Percentiles rank a stretch among this genome's conserved stretches.
Conservation (phyloP, 2,329 filamentous ascomycete genomes). For the Stromatinia cepivora region DNA sequence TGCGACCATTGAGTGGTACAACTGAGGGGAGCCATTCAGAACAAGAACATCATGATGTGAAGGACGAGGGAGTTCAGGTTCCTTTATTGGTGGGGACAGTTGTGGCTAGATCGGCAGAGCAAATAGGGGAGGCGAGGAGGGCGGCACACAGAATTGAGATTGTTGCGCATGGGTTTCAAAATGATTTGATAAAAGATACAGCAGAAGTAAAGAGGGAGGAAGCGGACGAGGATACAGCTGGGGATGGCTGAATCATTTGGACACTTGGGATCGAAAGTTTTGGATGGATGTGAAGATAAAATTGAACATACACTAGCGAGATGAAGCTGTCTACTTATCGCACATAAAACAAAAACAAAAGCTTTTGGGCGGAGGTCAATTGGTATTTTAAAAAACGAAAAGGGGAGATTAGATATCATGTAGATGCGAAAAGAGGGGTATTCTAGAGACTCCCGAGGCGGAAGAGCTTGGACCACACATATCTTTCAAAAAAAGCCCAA, state of each 20-base stretch:
- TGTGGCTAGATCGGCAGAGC: constrained; percentile 51
- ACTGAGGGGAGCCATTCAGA: constrained; percentile 24
- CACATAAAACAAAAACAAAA: constrained; percentile 4
- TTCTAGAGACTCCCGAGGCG: not conserved
- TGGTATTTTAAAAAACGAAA: constrained; percentile 4
- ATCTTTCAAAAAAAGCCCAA: constrained; percentile 2
- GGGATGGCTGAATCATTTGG: constrained; percentile 15
- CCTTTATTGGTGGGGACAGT: constrained; percentile 58
- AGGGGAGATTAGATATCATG: constrained; percentile 4
- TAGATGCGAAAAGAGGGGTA: constrained; percentile 16
- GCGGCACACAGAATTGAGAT: constrained; percentile 55
- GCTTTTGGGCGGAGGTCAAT: constrained; percentile 4
- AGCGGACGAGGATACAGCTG: constrained; percentile 3
- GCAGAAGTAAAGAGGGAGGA: not conserved
- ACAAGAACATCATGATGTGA: constrained; percentile 23
- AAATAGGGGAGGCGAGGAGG: constrained; percentile 52
- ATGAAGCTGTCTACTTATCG: constrained; percentile 5
- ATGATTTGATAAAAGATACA: constrained; percentile 47
- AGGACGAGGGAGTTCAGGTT: constrained; percentile 26
- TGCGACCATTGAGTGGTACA: constrained; percentile 33
- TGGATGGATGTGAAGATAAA: not conserved
- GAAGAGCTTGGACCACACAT: constrained; percentile 13
- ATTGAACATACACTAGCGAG: constrained; percentile 6
- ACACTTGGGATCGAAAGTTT: not conserved
- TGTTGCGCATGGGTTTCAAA: constrained; percentile 56